Evolutionary conservation across 129 eudicot genomes (phyloP).

Genomic region (Flaveria linearis): DNA sequence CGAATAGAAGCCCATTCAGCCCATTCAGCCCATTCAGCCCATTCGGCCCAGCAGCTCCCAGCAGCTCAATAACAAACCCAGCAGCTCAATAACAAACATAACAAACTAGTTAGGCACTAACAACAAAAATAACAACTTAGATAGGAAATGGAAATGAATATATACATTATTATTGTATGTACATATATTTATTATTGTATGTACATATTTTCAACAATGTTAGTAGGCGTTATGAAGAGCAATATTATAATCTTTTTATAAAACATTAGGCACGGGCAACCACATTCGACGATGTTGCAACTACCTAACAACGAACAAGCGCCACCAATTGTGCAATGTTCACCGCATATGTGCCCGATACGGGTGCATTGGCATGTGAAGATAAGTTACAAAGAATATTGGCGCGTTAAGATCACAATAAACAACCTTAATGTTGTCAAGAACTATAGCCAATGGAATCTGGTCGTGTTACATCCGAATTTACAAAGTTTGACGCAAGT

Average conservation of each 20-base stretch:
- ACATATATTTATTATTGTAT: too few species aligned
- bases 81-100: too few species aligned
- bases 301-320: slow-evolving; percentile 45
- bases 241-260: neutral
- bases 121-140: too few species aligned
- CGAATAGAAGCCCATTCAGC: too few species aligned
- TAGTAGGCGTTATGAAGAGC: too few species aligned
- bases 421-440: slow-evolving; percentile 50
- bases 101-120: too few species aligned
- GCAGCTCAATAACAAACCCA: too few species aligned
- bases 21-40: too few species aligned
- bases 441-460: slow-evolving; percentile 66
- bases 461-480: slow-evolving; percentile 72
- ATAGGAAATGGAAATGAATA: too few species aligned
- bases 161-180: too few species aligned
- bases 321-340: slow-evolving; percentile 50
- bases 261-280: slow-evolving; percentile 43
- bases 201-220: too few species aligned
- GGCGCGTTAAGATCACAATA: slow-evolving; percentile 81
- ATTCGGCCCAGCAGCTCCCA: too few species aligned
- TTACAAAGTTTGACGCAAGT: slow-evolving; percentile 53
- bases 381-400: slow-evolving; percentile 61
- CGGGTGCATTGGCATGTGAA: slow-evolving; percentile 85
- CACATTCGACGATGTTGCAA: slow-evolving; percentile 45
- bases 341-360: slow-evolving; percentile 72